These are phyloP conservation scores for Euphorbia schlechtendalii DNA, from an alignment of 441 rosid genomes.

Conservation along the genomic window DNA sequence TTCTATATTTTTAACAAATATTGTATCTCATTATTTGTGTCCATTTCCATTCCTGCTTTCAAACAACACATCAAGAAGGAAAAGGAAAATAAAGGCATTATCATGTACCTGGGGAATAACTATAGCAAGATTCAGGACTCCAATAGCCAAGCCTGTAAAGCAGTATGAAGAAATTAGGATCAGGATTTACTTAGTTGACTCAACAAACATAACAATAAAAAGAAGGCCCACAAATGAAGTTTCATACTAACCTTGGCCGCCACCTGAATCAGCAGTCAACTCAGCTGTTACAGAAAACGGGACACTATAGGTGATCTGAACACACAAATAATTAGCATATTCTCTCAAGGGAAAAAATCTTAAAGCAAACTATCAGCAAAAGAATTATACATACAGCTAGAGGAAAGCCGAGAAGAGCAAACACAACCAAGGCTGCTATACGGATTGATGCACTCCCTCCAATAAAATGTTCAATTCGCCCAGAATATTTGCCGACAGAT, in stretches of 20 bases:
- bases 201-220: constrained; percentile 8
- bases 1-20: not conserved
- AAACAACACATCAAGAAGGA: not conserved
- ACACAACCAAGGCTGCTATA: constrained; percentile 68
- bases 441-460: constrained; percentile 55
- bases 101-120: constrained; percentile 76
- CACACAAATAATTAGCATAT: constrained; percentile 13
- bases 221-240: constrained; percentile 7
- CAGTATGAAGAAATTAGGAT: not conserved
- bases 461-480: constrained; percentile 48
- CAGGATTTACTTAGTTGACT: constrained; percentile 7
- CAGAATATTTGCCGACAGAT: constrained; percentile 45
- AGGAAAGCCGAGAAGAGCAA: constrained; percentile 90
- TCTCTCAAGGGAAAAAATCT: constrained; percentile 5
- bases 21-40: not conserved
- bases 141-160: constrained; percentile 83
- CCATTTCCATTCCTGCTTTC: not conserved
- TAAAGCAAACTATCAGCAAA: not conserved
- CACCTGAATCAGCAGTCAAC: constrained; percentile 91
- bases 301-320: constrained; percentile 86
- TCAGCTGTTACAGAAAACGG: constrained; percentile 92
- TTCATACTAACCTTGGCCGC: constrained; percentile 74
- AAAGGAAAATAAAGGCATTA: not conserved
- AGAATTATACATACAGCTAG: constrained; percentile 64
- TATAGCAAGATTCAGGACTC: constrained; percentile 87